Evolutionary conservation across 2,329 filamentous ascomycete genomes (phyloP).

Genomic region (Paecilomyces dactylethromorphus): DNA sequence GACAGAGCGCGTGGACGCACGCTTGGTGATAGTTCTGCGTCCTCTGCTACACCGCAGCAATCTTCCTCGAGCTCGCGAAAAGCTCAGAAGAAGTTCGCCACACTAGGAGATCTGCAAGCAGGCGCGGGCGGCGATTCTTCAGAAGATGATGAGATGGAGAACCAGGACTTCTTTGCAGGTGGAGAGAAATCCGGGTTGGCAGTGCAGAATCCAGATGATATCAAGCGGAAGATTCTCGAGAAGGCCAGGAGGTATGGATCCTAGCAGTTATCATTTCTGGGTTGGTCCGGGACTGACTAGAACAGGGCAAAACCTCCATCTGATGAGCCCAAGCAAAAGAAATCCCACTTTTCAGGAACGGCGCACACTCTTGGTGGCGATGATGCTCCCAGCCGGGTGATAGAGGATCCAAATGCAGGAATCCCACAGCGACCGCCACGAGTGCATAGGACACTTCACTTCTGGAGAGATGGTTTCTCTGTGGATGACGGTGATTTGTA

Average conservation of each 20-base stretch:
- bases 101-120: conserved; percentile 37
- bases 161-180: conserved; percentile 56
- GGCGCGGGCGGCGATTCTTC: conserved; percentile 32
- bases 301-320: conserved; percentile 23
- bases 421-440: conserved; percentile 39
- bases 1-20: conserved; percentile 21
- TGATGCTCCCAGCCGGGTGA: conserved; percentile 52
- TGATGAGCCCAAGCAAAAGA: conserved; percentile 39
- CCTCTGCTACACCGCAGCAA: conserved; percentile 22
- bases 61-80: conserved; percentile 20
- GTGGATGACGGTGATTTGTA: conserved; percentile 60
- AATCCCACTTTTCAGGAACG: conserved; percentile 50
- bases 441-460: conserved; percentile 54
- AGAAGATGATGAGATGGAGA: conserved; percentile 48
- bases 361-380: conserved; percentile 62
- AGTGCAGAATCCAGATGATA: conserved; percentile 57
- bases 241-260: conserved; percentile 34
- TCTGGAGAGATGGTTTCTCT: conserved; percentile 61
- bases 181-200: conserved; percentile 64
- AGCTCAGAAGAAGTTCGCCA: conserved; percentile 42
- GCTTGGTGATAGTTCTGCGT: conserved; percentile 23
- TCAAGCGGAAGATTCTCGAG: conserved; percentile 45
- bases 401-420: conserved; percentile 45
- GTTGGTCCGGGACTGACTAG: conserved; percentile 2
- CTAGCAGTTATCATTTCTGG: not conserved